Base-by-base conservation (phyloP, 352 stramenopile species). In the Phytophthora lateralis region DNA sequence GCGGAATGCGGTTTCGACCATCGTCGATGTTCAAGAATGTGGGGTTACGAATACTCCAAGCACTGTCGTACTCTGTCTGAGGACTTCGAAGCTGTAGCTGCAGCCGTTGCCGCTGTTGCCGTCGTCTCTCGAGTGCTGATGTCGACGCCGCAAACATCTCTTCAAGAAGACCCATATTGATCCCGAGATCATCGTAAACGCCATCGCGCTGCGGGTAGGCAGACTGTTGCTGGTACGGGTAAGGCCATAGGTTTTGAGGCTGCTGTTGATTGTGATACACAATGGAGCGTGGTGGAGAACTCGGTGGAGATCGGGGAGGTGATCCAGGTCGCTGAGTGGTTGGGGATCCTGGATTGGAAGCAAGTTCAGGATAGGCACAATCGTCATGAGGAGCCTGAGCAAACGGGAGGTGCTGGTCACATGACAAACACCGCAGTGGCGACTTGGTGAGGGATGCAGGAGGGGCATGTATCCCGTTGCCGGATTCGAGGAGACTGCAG, bases 11-110 rank as follows among this genome's bases (percentile, higher is more conserved):
- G 34, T 89, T 89, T 38, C 72, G 66, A 2, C 72, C 56, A 37
- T 91, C 82, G n/a, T 84, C 72, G 14, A 85, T 60, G 46, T 85
- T 85, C 35, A 83, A 52, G 43, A 83, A 85, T 3, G 53, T 48
- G n/a, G 60, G 50, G 0, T 46, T 54, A 44, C 43, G 42, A 30
- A 27, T 35, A 20, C 37, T 15, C 37, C 58, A 62, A 1, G 65
- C 59, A 29, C 52, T 73, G 52, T 64, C 61, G 21, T 35, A 10
- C n/a, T 62, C 56, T 21, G 48, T 8, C 15, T 73, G 47, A 14
- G 64, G 38, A 45, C 4, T 56, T 6, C 35, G 38, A 21, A 71
- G 32, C 32, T 69, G 64, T 42, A 66, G 45, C 45, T 74, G 55
- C n/a, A 73, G 38, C 1, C 26, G 49, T 50, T 74, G 49, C 26